Evolutionary conservation across 495 filamentous ascomycete species (phyloP).

Genomic region (Xylaria scruposa): DNA sequence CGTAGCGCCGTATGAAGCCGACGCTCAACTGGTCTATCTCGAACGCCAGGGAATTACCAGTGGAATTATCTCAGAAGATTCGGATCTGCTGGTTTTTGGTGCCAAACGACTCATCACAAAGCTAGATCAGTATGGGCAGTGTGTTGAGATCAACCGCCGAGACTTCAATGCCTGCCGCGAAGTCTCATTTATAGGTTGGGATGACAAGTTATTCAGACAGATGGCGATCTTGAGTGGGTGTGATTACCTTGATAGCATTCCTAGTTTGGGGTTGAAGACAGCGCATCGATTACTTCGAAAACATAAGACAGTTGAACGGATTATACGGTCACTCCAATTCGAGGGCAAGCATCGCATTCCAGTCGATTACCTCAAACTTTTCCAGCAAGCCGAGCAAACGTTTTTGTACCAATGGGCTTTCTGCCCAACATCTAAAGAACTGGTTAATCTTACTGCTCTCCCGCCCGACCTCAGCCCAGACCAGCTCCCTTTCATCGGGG

Average conservation of each 20-base stretch:
- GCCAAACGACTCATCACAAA: conserved; percentile 91
- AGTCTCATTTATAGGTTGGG: conserved; percentile 89
- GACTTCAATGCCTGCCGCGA: conserved; percentile 90
- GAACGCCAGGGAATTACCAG: conserved; percentile 82
- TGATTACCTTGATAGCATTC: conserved; percentile 87
- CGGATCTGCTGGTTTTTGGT: conserved; percentile 94
- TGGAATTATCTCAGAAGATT: conserved; percentile 95
- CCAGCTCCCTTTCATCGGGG: conserved; percentile 80
- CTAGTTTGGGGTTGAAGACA: conserved; percentile 88
- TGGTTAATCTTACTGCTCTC: conserved; percentile 75
- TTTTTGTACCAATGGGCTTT: conserved; percentile 95
- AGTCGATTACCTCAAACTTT: conserved; percentile 74
- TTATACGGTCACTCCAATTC: conserved; percentile 83
- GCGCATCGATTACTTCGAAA: conserved; percentile 89
- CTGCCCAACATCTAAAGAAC: conserved; percentile 70
- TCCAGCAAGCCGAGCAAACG: conserved; percentile 85
- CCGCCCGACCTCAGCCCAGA: conserved; percentile 64
- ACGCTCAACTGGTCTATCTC: conserved; percentile 93
- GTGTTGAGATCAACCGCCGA: conserved; percentile 84
- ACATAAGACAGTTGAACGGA: conserved; percentile 81
- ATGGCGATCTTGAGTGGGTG: conserved; percentile 99
- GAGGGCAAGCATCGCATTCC: conserved; percentile 85
- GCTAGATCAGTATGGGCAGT: conserved; percentile 90
- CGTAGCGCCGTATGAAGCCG: conserved; percentile 97
- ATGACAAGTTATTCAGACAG: conserved; percentile 83